phyloP scores from a whole-genome alignment of 306 rosid species.

The Medicago ruthenica region DNA sequence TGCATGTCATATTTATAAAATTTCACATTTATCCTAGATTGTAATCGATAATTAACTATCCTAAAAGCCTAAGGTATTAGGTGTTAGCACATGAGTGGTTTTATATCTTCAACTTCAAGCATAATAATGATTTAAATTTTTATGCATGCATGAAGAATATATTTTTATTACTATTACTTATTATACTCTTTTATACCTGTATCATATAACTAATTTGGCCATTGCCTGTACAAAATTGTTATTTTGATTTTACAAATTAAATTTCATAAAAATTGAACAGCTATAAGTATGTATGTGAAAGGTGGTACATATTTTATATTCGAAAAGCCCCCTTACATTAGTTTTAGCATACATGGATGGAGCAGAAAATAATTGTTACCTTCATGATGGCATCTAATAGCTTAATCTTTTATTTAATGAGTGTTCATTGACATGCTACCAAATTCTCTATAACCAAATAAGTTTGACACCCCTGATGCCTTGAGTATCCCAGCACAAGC shows the following conservation, averaged over 20 bases:
- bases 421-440: neutral
- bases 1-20: conserved; percentile 3
- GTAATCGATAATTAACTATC: neutral
- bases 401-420: neutral
- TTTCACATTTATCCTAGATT: conserved; percentile 11
- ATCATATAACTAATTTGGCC: neutral
- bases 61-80: conserved; percentile 15
- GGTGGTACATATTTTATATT: too few species aligned
- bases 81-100: conserved; percentile 7
- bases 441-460: too few species aligned
- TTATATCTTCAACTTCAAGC: neutral
- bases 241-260: neutral
- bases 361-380: neutral
- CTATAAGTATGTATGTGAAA: neutral
- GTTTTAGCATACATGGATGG: too few species aligned
- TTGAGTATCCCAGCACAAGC: neutral
- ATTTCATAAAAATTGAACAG: neutral
- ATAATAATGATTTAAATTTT: neutral
- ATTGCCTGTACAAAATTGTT: neutral
- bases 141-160: neutral
- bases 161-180: neutral
- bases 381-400: neutral
- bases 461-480: too few species aligned
- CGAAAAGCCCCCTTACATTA: too few species aligned
- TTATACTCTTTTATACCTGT: neutral